phyloP scores from a whole-genome alignment of 768 basidiomycete species.

The Leccinellum albellum region DNA sequence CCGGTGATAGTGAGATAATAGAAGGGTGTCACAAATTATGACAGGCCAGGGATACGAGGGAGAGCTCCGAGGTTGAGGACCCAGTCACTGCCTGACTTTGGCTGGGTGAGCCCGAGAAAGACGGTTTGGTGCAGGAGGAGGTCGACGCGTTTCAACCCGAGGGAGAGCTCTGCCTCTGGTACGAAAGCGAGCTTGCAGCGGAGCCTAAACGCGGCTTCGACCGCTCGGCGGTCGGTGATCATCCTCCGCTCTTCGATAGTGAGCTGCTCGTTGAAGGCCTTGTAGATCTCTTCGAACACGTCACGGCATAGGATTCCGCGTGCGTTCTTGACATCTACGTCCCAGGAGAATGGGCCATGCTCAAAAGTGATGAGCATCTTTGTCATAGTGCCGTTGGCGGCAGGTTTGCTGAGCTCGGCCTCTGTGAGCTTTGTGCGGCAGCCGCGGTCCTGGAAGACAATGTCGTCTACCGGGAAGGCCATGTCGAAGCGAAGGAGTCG shows the following conservation, averaged over 20 bases:
- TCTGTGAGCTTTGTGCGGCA: constrained; percentile 30
- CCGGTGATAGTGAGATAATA: constrained; percentile 16
- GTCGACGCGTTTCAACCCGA: constrained; percentile 57
- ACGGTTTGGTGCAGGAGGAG: constrained; percentile 48
- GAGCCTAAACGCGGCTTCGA: constrained; percentile 42
- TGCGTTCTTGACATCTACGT: constrained; percentile 40
- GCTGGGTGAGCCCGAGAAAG: constrained; percentile 49
- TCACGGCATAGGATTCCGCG: constrained; percentile 52
- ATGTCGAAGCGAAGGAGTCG: constrained; percentile 48
- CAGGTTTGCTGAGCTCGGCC: constrained; percentile 40
- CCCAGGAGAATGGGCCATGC: constrained; percentile 35
- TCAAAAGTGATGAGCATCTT: constrained; percentile 50
- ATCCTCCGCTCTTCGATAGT: constrained; percentile 42
- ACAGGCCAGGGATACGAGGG: constrained; percentile 3
- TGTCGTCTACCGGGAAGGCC: constrained; percentile 40
- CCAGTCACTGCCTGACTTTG: constrained; percentile 35
- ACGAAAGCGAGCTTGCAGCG: constrained; percentile 43
- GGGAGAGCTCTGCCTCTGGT: constrained; percentile 38
- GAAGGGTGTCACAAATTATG: constrained; percentile 8
- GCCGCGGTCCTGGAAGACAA: constrained; percentile 21
- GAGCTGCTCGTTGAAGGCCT: constrained; percentile 43
- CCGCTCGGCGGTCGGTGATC: constrained; percentile 27
- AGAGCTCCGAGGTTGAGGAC: constrained; percentile 29
- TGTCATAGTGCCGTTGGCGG: constrained; percentile 40
- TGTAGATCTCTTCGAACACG: constrained; percentile 56